Evolutionary conservation across 1,284 basidiomycete species (phyloP), one percentile per base, ranked within the genome.

Genomic region (Moesziomyces parantarcticus): DNA sequence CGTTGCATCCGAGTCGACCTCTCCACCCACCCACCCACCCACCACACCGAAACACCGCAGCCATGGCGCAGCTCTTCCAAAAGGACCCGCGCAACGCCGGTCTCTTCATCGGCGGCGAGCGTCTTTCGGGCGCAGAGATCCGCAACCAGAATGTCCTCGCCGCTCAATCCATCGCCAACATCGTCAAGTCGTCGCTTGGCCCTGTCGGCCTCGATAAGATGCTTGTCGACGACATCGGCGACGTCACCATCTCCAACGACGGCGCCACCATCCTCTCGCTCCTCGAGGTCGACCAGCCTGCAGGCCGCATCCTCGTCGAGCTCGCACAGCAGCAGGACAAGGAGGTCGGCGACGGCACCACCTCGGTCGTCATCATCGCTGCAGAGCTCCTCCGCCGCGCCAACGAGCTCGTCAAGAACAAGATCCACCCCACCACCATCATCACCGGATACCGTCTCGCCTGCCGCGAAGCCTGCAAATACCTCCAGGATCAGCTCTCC

Each of bases 171-270:
- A 97, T 99, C 80, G 93, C 97, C 70, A 99, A 99, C 86, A 92
- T 98, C 77, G 90, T 99, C 57, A 98, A 97, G 88, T 97, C 92
- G 79, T 97, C 94, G 47, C 85, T 99, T 44, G 97, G 97, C 10
- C 97, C 97, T 7, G 88, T 98, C 59, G 96, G 80, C 36, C 76
- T 83, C 44, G 82, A 83, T 71, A 83, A 83, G 80, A 84, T 99
- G 95, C 88, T 98, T 50, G 96, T 99, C 26, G 96, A 99, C 85
- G 97, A 98, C 86, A 96, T 99, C 79, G 97, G 97, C 78, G 97
- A 99, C 88, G 95, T 99, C 45, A 99, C 96, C 41, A 99, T 99
- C 85, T 97, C 96, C 59, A 99, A 99, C 86, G 97, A 99, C 86
- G 97, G 97, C 51, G 97, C 97, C 23, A 99, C 97, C 32, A 99